Evolutionary conservation across 2,329 filamentous ascomycete species (phyloP), one percentile per base, ranked within the genome.

Genomic region (Colletotrichum spinosum): DNA sequence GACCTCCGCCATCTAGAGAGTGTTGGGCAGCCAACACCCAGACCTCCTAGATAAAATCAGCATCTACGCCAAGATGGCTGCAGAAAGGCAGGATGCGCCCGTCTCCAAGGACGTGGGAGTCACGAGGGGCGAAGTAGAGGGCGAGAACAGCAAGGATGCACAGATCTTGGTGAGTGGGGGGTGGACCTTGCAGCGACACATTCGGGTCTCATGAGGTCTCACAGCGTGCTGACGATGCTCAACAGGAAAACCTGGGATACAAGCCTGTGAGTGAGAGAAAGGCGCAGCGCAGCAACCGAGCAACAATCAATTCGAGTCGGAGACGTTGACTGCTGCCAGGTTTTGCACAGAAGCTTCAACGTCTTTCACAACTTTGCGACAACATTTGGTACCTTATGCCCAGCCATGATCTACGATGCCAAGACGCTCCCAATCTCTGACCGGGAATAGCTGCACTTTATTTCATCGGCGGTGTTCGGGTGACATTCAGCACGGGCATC

Each of bases 401-500:
- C 25, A 25, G 25, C 25, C 25, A 25, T 25, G 25, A 25, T 25
- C 25, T 25, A 25, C 25, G 25, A 25, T 25, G 42, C 13, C 42
- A 8, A 7, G 42, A 44, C 8, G 12, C 13, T 44, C 13, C 25
- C 42, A 44, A 44, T 7, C 13, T 44, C 9, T 6, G 4, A n/a
- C 15, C 42, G 15, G 41, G 13, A 5, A 13, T 49, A 88, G 86
- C 86, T 67, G 86, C 86, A 1, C 76, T 89, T 2, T 89, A 88
- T 74, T 88, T 88, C 62, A 81, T 89, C 49, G 86, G 86, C 37
- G 86, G 84, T 64, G 84, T 88, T 44, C 82, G 86, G 45, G 84
- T 87, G 2, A 88, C 86, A 0, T 89, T 87, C 71, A 87, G 83
- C n/a, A 88, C 86, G 10, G 86, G 86, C 67, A 87, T 89, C 42